Evolutionary conservation across 768 basidiomycete species (phyloP), one percentile per base, ranked within the genome.

Genomic region (Multifurca ochricompacta): DNA sequence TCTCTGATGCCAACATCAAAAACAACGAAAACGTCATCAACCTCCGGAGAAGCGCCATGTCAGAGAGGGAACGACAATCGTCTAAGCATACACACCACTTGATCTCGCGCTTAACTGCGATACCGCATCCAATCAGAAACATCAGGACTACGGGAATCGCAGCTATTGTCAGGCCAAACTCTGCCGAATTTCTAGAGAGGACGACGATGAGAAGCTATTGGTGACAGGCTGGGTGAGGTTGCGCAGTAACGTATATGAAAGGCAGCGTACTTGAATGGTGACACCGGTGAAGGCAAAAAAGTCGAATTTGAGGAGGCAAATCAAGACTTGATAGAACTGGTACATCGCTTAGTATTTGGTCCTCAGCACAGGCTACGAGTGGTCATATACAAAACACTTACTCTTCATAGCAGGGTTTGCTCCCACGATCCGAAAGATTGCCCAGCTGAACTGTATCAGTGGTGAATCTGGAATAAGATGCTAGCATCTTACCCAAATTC

Each of bases 211-310:
- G 78, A 30, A 92, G 80, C 90, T 91, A 49, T 4, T n/a, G 45
- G 53, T 36, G 40, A 41, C 42, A 6, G 6, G 47, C 36, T 23
- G 52, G n/a, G 27, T 47, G 21, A 45, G 18, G 25, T 19, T 27
- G 7, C 21, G 10, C 45, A 62, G 32, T 47, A 25, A 32, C 37
- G 19, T 9, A 45, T 32, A 34, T 19, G 37, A n/a, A n/a, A 31
- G n/a, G 28, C 47, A 23, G 44, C 69, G 45, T 47, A 80, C 89
- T 80, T 92, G 90, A 78, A 91, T 90, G 2, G 89, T 91, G 23
- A 91, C 83, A n/a, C 85, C 90, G 19, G 78, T 76, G 65, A 92
- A 91, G 67, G 79, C 81, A 73, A 92, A 92, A 68, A 91, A 92
- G 68, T 92, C 89, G 67, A 92, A 90, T 66, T 91, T 92, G 62